Evolutionary conservation across 2,329 filamentous ascomycete species (phyloP).

Genomic region (Arthrobotrys megalospora): DNA sequence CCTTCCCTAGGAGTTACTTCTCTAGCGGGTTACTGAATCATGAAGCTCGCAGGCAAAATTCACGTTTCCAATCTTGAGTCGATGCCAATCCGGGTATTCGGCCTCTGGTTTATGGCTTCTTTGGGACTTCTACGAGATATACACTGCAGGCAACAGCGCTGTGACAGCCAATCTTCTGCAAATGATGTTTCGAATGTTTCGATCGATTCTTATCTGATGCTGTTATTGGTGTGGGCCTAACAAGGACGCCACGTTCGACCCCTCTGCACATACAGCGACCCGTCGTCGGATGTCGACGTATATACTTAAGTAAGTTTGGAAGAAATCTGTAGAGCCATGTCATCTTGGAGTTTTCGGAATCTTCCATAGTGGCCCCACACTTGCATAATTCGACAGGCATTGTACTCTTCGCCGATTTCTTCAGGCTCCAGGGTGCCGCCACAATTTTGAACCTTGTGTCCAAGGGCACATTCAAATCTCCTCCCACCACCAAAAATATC

Average conservation of each 20-base stretch:
- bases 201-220: conserved; percentile 48
- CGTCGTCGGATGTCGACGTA: background rate
- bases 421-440: conserved; percentile 43
- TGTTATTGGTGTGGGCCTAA: conserved; percentile 32
- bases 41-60: conserved; percentile 38
- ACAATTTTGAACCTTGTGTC: conserved; percentile 13
- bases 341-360: background rate
- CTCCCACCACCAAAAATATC: conserved; percentile 34
- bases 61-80: conserved; percentile 31
- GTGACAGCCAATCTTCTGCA: conserved; percentile 35
- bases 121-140: conserved; percentile 28
- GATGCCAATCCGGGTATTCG: conserved; percentile 26
- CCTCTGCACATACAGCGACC: background rate
- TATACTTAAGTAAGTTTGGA: too few relatives aligned
- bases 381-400: conserved; percentile 48
- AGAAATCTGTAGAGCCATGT: background rate
- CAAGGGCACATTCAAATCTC: background rate
- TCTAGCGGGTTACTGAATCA: background rate
- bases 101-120: conserved; percentile 35
- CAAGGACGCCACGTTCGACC: background rate
- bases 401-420: conserved; percentile 39
- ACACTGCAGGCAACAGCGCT: conserved; percentile 44
- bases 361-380: conserved; percentile 38
- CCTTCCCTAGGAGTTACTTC: background rate
- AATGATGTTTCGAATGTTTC: conserved; percentile 47